Evolutionary conservation across 257 asterid genomes (phyloP), one percentile per base, ranked within the genome.

Genomic region (Fraxinus americana): DNA sequence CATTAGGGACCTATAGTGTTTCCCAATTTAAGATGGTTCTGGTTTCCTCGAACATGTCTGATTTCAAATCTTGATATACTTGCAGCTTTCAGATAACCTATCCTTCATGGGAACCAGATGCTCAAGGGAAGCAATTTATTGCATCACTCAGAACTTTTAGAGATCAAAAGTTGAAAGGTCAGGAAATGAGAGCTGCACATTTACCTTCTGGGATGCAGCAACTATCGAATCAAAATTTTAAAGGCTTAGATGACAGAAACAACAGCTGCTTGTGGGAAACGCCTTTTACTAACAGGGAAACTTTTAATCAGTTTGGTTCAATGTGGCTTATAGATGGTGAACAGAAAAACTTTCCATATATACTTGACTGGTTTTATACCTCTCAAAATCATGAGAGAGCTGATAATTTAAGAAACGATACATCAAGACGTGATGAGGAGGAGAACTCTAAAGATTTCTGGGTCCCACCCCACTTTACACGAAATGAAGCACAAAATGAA

Each of bases 361-460:
- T 96, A 72, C 86, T 96, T 39, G 99, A 96, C 75, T 91, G 97
- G 92, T 92, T 85, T 78, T 96, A 96, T 70, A 88, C 93, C 66
- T 87, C 96, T 0, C 94, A 82, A 21, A 84, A 88, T 72, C 94
- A 88, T 35, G 87, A 83, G 74, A 83, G 81, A 34, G 80, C 73
- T 6, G 84, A 78, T 65, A 54, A 73, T 66, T 63, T 77, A 19
- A 78, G 87, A 65, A 89, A 77, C 48, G 9, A 38, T n/a, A 83
- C 78, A 30, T 54, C 89, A 38, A 77, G 80, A 16, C 69, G 68
- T 59, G 86, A 85, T 48, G 57, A 48, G 2, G 83, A 82, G 67
- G 88, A 89, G 69, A 77, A 69, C 50, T 86, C 74, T 36, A 70
- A 69, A 2, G 87, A 89, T 77, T 34, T 79, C 9, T 82, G 92